Evolutionary conservation across 306 rosid species (phyloP).

Genomic region (Cucumis melo): DNA sequence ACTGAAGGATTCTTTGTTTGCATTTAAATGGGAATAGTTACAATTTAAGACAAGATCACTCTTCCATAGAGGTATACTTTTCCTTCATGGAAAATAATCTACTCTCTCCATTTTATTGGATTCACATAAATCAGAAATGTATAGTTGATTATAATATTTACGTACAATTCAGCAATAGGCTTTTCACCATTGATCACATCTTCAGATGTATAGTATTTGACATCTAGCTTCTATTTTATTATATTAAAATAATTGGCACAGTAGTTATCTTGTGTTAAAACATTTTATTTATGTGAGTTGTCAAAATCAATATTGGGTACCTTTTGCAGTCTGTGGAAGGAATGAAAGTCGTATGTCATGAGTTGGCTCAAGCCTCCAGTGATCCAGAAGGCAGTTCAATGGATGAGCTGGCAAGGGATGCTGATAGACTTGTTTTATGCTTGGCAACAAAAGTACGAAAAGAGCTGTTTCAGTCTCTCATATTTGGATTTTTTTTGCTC

Average conservation of each 20-base stretch:
- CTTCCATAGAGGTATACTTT: not conserved
- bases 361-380: slow-evolving; percentile 76
- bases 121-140: not conserved
- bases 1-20: not conserved
- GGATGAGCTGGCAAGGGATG: slow-evolving; percentile 82
- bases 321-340: slow-evolving; percentile 89
- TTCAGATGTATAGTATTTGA: not conserved
- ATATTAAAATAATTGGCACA: not conserved
- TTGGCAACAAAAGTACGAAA: slow-evolving; percentile 68
- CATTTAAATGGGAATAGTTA: not conserved
- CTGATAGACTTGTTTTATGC: slow-evolving; percentile 89
- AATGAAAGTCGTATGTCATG: slow-evolving; percentile 97
- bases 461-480: not conserved
- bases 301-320: not conserved
- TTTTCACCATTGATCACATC: not conserved
- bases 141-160: not conserved
- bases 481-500: not conserved
- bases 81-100: not conserved
- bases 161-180: not conserved
- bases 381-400: slow-evolving; percentile 87
- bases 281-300: not conserved
- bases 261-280: not conserved
- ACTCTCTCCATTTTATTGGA: not conserved
- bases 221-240: not conserved
- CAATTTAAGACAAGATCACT: not conserved